Conservation (phyloP, 2,329 filamentous ascomycete genomes). For the Albifimbria verrucaria region DNA sequence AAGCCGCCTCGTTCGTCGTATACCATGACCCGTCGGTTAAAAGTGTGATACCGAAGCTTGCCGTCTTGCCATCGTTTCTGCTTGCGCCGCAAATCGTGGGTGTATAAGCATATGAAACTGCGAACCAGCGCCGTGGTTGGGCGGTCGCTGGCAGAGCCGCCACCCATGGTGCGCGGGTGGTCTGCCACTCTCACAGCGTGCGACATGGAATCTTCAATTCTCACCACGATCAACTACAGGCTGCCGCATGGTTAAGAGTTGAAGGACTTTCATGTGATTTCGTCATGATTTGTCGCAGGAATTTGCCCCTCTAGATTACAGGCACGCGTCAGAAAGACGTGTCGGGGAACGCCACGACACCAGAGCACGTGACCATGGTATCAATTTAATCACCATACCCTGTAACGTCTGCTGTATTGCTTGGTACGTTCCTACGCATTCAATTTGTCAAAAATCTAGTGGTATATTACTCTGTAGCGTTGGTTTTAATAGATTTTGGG, state of each 20-base stretch:
- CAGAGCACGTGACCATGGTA: too few relatives aligned
- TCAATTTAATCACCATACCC: too few relatives aligned
- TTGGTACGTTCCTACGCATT: too few relatives aligned
- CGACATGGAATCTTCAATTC: conserved; percentile 13
- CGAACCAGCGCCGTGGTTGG: conserved; percentile 64
- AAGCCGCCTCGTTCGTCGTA: conserved; percentile 79
- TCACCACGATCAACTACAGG: not conserved
- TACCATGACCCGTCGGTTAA: conserved; percentile 89
- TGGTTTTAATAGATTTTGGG: too few relatives aligned
- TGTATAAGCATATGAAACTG: conserved; percentile 84
- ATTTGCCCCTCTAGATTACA: too few relatives aligned
- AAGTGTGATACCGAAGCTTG: conserved; percentile 79
- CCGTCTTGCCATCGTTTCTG: conserved; percentile 95
- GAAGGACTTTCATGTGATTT: too few relatives aligned
- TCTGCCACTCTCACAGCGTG: conserved; percentile 11
- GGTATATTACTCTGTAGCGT: too few relatives aligned
- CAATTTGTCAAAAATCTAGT: too few relatives aligned
- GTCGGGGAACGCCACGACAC: too few relatives aligned
- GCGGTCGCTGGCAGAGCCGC: not conserved
- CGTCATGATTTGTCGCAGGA: too few relatives aligned
- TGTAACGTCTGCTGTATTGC: too few relatives aligned
- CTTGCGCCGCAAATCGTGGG: conserved; percentile 79
- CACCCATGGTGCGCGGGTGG: not conserved
- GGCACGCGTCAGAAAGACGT: too few relatives aligned
- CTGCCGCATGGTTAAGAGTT: not conserved